phyloP scores from a whole-genome alignment of 1,139 yeast species.

The Petasospora fabianii region DNA sequence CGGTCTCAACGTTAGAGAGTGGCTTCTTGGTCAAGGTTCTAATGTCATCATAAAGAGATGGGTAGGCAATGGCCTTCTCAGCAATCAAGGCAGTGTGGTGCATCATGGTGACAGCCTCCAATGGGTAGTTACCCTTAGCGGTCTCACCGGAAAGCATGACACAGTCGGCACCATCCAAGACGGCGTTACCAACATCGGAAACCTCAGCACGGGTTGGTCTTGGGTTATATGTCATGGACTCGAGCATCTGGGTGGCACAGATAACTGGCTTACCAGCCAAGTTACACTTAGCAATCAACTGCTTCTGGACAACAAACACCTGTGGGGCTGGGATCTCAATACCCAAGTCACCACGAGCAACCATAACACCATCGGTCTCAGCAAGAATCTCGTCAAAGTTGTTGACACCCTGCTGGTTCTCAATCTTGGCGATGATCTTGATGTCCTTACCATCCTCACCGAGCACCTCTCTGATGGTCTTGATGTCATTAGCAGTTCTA shows the following conservation, averaged over 20 bases:
- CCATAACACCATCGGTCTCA: constrained; percentile 99
- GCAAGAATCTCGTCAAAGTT: constrained; percentile 93
- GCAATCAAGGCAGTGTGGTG: constrained; percentile 96
- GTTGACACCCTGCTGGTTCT: constrained; percentile 99
- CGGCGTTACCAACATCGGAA: constrained; percentile 98
- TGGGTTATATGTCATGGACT: constrained; percentile 99
- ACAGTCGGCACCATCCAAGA: constrained; percentile 99
- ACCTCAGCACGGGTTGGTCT: constrained; percentile 99
- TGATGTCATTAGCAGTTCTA: constrained; percentile 89
- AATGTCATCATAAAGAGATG: constrained; percentile 81
- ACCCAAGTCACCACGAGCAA: constrained; percentile 99
- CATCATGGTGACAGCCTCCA: constrained; percentile 98
- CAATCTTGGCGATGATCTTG: constrained; percentile 95
- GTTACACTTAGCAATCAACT: constrained; percentile 98
- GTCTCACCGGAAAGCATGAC: constrained; percentile 99
- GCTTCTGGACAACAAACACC: constrained; percentile 98
- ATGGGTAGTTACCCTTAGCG: constrained; percentile 98
- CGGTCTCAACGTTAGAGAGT: constrained; percentile 91
- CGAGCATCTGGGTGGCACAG: constrained; percentile 99
- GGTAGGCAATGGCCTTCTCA: constrained; percentile 94
- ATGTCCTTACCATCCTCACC: constrained; percentile 97
- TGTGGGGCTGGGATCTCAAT: constrained; percentile 99
- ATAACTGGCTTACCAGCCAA: constrained; percentile 99
- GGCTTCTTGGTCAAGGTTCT: constrained; percentile 85
- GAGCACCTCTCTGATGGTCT: constrained; percentile 84